Percentiles rank a stretch among this genome's conserved stretches.
These are phyloP conservation scores for Madurella mycetomatis DNA, from an alignment of 2,329 filamentous ascomycete species.

Conservation along the genomic window DNA sequence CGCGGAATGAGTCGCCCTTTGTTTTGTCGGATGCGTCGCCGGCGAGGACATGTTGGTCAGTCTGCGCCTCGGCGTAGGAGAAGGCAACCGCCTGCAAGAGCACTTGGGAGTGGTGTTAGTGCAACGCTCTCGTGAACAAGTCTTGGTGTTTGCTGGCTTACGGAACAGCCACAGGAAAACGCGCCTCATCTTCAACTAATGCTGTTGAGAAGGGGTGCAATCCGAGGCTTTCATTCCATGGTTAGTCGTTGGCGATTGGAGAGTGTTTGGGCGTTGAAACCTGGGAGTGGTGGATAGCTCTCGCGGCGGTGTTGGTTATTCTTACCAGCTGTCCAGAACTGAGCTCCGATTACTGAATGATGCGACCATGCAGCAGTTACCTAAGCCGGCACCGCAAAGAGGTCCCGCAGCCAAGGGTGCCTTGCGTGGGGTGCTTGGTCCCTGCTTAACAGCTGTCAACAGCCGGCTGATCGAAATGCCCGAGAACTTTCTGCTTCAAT, in stretches of 20 bases:
- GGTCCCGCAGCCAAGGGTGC: background rate
- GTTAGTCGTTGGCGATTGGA: background rate
- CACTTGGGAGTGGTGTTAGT: conserved; percentile 35
- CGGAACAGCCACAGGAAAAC: conserved; percentile 40
- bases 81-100: conserved; percentile 43
- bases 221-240: conserved; percentile 24
- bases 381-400: background rate
- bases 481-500: background rate
- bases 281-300: background rate
- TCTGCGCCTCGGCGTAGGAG: conserved; percentile 34
- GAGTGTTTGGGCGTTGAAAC: background rate
- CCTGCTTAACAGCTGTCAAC: background rate
- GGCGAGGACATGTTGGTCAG: conserved; percentile 31
- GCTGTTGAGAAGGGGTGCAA: conserved; percentile 8
- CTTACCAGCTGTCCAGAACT: conserved; percentile 18
- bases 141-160: conserved; percentile 30
- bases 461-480: background rate
- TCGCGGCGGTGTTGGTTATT: background rate
- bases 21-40: conserved; percentile 22
- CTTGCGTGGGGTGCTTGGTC: too few relatives aligned
- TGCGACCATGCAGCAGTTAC: conserved; percentile 7
- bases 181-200: conserved; percentile 38
- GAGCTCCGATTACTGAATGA: conserved; percentile 6
- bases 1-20: conserved; percentile 22
- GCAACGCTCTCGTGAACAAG: conserved; percentile 1